Conservation (phyloP, 768 basidiomycete species). For the Psilocybe cyanescens region DNA sequence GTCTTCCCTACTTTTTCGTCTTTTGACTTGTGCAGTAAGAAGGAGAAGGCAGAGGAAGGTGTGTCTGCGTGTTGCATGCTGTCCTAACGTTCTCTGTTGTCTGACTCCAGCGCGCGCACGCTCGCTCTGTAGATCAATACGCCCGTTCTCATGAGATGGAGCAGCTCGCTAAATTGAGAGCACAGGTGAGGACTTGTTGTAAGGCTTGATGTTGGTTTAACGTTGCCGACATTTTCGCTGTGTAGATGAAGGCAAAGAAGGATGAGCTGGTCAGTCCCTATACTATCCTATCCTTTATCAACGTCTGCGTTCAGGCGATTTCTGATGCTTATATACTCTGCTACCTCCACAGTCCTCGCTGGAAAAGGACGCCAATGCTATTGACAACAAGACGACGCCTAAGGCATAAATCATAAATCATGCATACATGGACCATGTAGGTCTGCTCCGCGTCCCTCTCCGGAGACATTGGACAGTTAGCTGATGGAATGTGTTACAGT, state of each 20-base stretch:
- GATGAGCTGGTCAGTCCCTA: conserved; percentile 33
- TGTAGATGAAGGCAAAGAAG: conserved; percentile 39
- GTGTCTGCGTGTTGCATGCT: not conserved
- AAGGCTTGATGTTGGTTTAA: too few relatives aligned
- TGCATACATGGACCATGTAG: not conserved
- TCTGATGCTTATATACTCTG: too few relatives aligned
- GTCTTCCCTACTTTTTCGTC: not conserved
- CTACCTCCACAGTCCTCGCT: not conserved
- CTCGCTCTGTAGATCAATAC: conserved; percentile 57
- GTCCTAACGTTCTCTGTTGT: not conserved
- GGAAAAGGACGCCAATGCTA: conserved; percentile 6
- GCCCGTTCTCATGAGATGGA: conserved; percentile 59
- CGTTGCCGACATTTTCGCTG: not conserved
- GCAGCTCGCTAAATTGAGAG: conserved; percentile 61
- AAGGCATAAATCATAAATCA: conserved; percentile 2
- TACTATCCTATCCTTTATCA: not conserved
- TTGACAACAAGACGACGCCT: not conserved
- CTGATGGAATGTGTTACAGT: too few relatives aligned
- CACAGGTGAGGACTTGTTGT: conserved; percentile 43
- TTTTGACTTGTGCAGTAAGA: conserved; percentile 51
- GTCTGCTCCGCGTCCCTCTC: not conserved
- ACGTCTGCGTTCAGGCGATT: too few relatives aligned
- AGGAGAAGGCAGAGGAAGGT: conserved; percentile 74
- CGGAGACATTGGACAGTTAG: too few relatives aligned
- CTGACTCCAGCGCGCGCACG: not conserved